phyloP scores from a whole-genome alignment of 257 asterid species.

The Solanum medicagineum region DNA sequence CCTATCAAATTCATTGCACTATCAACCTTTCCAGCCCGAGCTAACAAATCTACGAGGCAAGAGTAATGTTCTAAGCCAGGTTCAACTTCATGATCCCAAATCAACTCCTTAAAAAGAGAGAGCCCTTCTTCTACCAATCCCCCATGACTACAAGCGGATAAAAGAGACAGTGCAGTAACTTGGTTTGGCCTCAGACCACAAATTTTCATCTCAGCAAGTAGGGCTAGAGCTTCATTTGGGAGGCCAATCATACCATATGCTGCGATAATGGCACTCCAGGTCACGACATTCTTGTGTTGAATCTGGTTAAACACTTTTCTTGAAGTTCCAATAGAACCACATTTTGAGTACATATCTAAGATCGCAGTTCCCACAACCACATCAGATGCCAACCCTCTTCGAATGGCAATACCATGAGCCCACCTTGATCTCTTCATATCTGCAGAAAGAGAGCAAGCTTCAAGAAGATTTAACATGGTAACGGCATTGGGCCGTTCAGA shows the following conservation, averaged over 20 bases:
- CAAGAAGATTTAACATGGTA: conserved; percentile 60
- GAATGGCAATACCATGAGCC: conserved; percentile 59
- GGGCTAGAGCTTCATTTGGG: conserved; percentile 55
- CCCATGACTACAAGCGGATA: conserved; percentile 90
- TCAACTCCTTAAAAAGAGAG: conserved; percentile 35
- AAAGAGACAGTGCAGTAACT: conserved; percentile 48
- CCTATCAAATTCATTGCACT: conserved; percentile 47
- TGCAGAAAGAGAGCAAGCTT: conserved; percentile 67
- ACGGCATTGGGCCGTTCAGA: conserved; percentile 30
- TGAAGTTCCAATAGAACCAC: conserved; percentile 62
- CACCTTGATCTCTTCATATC: conserved; percentile 50
- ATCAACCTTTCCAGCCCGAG: conserved; percentile 73
- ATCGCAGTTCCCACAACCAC: conserved; percentile 73
- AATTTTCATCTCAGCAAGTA: conserved; percentile 52
- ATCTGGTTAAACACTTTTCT: conserved; percentile 54
- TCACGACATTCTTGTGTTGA: conserved; percentile 35
- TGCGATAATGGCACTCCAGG: conserved; percentile 79
- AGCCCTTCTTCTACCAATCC: conserved; percentile 79
- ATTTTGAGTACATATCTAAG: conserved; percentile 79
- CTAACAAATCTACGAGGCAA: conserved; percentile 81
- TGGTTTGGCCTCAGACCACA: conserved; percentile 54
- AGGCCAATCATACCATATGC: conserved; percentile 76
- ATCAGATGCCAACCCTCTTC: conserved; percentile 55
- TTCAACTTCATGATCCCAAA: conserved; percentile 24
- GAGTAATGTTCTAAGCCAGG: conserved; percentile 58